Percentiles rank a stretch among this genome's conserved stretches.
Evolutionary conservation across 441 rosid genomes (phyloP).

Genomic region (Aleurites moluccanus): DNA sequence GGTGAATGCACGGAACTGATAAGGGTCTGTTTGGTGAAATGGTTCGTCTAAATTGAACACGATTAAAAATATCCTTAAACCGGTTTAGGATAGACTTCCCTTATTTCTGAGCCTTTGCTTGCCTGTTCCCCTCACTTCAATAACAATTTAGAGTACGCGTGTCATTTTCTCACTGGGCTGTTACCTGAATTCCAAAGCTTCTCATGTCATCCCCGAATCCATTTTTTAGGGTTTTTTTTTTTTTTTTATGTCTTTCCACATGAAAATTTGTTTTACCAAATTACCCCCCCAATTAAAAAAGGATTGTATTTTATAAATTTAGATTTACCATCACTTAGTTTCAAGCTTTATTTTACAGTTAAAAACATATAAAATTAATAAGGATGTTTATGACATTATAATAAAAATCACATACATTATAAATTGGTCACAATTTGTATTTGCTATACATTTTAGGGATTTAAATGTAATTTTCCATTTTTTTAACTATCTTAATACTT

Average conservation of each 20-base stretch:
- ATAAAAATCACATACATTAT: too few relatives aligned
- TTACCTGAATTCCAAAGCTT: neutral
- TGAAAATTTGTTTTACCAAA: neutral
- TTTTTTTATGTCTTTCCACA: neutral
- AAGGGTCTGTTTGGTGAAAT: conserved; percentile 21
- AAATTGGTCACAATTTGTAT: too few relatives aligned
- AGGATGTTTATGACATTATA: too few relatives aligned
- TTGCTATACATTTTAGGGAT: too few relatives aligned
- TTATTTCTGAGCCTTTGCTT: neutral
- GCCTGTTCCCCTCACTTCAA: neutral
- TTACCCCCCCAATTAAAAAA: too few relatives aligned
- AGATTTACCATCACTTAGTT: neutral
- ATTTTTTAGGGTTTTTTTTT: neutral
- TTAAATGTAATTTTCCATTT: too few relatives aligned
- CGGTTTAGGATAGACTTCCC: neutral
- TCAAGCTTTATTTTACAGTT: too few relatives aligned
- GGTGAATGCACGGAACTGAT: neutral
- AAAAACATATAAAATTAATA: too few relatives aligned
- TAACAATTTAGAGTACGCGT: neutral
- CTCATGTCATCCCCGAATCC: neutral
- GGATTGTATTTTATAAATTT: too few relatives aligned
- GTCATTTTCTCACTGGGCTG: neutral
- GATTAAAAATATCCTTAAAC: neutral
- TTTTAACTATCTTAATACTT: too few relatives aligned
- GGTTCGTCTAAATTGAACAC: neutral